Evolutionary conservation across 2,329 filamentous ascomycete genomes (phyloP), one percentile per base, ranked within the genome.

Genomic region (Penicillium sp.): DNA sequence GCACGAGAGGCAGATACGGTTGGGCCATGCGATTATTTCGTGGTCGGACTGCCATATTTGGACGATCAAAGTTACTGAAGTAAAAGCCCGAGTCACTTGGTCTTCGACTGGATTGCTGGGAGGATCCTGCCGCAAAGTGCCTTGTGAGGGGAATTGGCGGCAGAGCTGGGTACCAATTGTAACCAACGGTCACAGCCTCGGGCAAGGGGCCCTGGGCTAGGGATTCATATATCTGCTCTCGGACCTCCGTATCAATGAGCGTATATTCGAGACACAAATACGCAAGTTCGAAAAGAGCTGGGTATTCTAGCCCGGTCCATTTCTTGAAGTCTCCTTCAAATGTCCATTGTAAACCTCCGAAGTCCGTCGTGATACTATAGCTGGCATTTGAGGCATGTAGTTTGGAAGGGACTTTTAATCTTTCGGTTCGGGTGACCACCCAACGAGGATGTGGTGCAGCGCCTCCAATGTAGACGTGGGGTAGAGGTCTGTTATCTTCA

Each of bases 361-460:
- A 36, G 7, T 55, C 21, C 1, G 1, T 27, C 3, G n/a, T 10
- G 12, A 10, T 15, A n/a, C 7, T 21, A 17, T 12, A 21, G 1
- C 2, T 19, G 12, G 19, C 2, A 3, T 13, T n/a, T 25, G 47
- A 13, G n/a, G 31, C 6, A 44, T 9, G 6, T 25, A 4, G 21
- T 35, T 23, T 17, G 6, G 10, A 7, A 36, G 53, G 38, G 9
- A 15, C 19, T 12, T n/a, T 41, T 21, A 56, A 25, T 19, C 4
- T n/a, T n/a, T 44, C 19, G 19, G 2, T 45, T 21, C 44, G 48
- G 29, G 39, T 42, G 25, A 56, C 19, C n/a, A 56, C 29, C 53
- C 53, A 56, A 13, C 53, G 53, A 38, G 53, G 53, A 25, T 52
- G 39, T 7, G 53, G 53, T 17, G 53, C 53, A 25, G 39, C 10